Evolutionary conservation across 2,329 filamentous ascomycete genomes (phyloP), one percentile per base, ranked within the genome.

Genomic region (Fusarium circinatum): DNA sequence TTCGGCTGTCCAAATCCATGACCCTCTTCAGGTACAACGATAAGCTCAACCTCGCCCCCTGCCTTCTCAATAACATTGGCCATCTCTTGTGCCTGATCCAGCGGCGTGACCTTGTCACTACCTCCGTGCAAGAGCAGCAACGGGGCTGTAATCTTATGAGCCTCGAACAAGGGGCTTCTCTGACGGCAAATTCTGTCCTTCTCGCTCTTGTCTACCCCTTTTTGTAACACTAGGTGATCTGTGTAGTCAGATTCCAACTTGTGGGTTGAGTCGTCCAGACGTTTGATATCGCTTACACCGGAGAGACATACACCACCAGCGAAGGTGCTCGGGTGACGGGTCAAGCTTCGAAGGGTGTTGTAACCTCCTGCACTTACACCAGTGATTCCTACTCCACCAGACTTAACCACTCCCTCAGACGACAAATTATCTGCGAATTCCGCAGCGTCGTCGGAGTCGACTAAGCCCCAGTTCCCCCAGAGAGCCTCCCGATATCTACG

Each of bases 81-180:
- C 78, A 92, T 88, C 59, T 86, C 83, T 38, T 84, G 80, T 6
- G 87, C 87, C 76, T 92, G 90, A 22, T 84, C 82, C n/a, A 88
- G 78, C 1, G 89, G 89, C 22, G 91, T 90, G 4, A 91, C 85
- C 45, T 85, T 86, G 73, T 92, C 90, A 8, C 80, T 80, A 5
- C 83, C 83, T 0, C 89, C 90, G 28, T 90, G 87, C 10, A 91
- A 73, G n/a, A 92, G 79, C 41, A 91, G 78, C 28, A 91, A 75
- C 2, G 88, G 87, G 5, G 85, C 80, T 44, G 79, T 80, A 61
- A 89, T 88, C 59, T 82, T 81, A n/a, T 84, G 80, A 0, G 85
- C 86, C 58, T 86, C 83, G 51, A 83, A 84, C 20, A 87, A 78
- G 0, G 88, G 86, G 62, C 87, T 89, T 18, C 88, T 80, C 48